A percentile compares a stretch with the other conserved stretches of the same genome.
These are phyloP conservation scores for Krasilnikovozyma curviuscula DNA, from an alignment of 768 basidiomycete genomes.

Conservation along the genomic window DNA sequence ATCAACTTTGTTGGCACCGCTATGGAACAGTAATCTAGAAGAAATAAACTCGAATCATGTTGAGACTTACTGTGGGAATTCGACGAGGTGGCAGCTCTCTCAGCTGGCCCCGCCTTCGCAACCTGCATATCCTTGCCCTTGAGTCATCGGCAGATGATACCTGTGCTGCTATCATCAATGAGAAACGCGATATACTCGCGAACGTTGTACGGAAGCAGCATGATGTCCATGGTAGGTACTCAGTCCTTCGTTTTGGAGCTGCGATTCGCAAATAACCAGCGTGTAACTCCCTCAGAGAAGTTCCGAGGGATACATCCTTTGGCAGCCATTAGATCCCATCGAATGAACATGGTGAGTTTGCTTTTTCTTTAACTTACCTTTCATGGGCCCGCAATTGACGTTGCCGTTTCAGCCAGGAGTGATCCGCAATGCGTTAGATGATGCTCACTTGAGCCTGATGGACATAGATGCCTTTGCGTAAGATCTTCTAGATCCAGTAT, in stretches of 20 bases:
- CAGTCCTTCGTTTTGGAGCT: not conserved
- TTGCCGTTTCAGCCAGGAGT: conserved; percentile 42
- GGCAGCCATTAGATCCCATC: conserved; percentile 59
- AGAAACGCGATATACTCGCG: conserved; percentile 38
- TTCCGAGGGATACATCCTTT: conserved; percentile 60
- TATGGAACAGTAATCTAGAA: too few relatives aligned
- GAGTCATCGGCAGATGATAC: conserved; percentile 91
- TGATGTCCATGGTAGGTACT: conserved; percentile 21
- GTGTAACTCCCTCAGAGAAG: conserved; percentile 28
- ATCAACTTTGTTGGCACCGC: too few relatives aligned
- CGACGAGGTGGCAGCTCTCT: too few relatives aligned
- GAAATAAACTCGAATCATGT: too few relatives aligned
- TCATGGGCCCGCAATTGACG: not conserved
- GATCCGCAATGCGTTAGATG: conserved; percentile 44
- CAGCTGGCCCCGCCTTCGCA: too few relatives aligned
- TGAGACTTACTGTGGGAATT: too few relatives aligned
- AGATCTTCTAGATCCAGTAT: not conserved
- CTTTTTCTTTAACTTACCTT: not conserved
- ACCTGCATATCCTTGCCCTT: conserved; percentile 29
- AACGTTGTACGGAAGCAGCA: conserved; percentile 78
- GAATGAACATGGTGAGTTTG: conserved; percentile 48
- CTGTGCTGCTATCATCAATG: conserved; percentile 68
- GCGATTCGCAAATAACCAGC: not conserved
- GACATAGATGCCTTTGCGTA: conserved; percentile 71
- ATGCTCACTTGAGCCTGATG: conserved; percentile 39